phyloP scores from a whole-genome alignment of 345 rosid genomes.

The Bretschneidera sinensis region DNA sequence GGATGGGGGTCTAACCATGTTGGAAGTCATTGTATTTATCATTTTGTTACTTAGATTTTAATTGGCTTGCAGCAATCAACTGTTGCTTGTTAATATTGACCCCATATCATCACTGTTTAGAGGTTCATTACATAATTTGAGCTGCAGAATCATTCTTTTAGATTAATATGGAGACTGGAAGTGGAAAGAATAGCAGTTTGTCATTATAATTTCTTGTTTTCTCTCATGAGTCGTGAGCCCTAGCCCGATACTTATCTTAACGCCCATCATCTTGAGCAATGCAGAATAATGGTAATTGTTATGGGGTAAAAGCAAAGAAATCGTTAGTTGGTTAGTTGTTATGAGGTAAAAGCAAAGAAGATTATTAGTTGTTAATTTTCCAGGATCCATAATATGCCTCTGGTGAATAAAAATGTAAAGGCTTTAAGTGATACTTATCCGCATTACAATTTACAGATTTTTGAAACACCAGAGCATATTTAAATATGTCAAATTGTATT shows the following conservation, averaged over 20 bases:
- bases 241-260: background rate
- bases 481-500: constrained; percentile 2
- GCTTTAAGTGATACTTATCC: constrained; percentile 17
- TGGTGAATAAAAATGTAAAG: background rate
- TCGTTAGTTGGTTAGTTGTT: background rate
- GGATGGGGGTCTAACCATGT: too few relatives aligned
- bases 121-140: background rate
- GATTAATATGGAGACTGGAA: too few relatives aligned
- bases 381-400: background rate
- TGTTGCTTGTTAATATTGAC: background rate
- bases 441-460: background rate
- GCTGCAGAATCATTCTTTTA: too few relatives aligned
- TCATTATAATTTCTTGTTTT: background rate
- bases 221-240: too few relatives aligned
- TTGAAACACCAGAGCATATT: background rate
- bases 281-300: background rate
- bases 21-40: too few relatives aligned
- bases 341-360: background rate
- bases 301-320: background rate
- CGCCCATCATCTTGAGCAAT: background rate
- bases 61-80: background rate
- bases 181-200: too few relatives aligned
- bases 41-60: too few relatives aligned
- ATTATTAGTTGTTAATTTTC: background rate
- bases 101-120: background rate